Evolutionary conservation across 1,139 yeast genomes (phyloP), one percentile per base, ranked within the genome.

Genomic region (Kurtzmaniella quercitrusa): DNA sequence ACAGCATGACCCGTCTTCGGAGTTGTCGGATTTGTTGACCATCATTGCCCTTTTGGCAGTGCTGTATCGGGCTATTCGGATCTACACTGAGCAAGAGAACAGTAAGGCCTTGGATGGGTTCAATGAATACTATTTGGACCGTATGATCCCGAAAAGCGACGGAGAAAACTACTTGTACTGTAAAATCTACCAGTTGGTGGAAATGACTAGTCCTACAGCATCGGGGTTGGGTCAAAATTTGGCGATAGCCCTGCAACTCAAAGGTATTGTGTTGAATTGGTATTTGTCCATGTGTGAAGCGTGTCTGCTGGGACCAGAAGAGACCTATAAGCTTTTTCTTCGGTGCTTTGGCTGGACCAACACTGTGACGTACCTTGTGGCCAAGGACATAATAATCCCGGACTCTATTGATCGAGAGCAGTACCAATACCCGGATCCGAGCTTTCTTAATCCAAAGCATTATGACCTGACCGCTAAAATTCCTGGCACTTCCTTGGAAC

Each of bases 321-420:
- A 12, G n/a, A 14, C 25, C 2, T 17, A 17, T n/a, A 19, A n/a
- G 15, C 15, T 36, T 6, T 36, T 36, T 19, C 38, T 36, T 21
- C 23, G 38, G 14, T 36, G 38, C 38, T 36, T 36, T 36, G 38
- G 38, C 38, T 36, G 38, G 38, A n/a, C 38, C 38, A 36, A 36
- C 14, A n/a, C 38, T 17, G 38, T 36, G 11, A 21, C 25, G 4
- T 36, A 19, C n/a, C 27, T 36, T 6, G 27, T 36, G 18, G n/a
- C 38, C 3, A 36, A 21, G 19, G 27, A 36, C 12, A 36, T 36
- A 3, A 19, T 12, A 3, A 19, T 36, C 21, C 38, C 38, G 12
- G 25, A 18, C 11, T 19, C 38, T 19, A 36, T 36, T 36, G 27
- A 36, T 19, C 38, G 12, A 9, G 10, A 19, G 5, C 25, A 19